Conservation (phyloP, 2,329 filamentous ascomycete species). For the Fusarium temperatum region DNA sequence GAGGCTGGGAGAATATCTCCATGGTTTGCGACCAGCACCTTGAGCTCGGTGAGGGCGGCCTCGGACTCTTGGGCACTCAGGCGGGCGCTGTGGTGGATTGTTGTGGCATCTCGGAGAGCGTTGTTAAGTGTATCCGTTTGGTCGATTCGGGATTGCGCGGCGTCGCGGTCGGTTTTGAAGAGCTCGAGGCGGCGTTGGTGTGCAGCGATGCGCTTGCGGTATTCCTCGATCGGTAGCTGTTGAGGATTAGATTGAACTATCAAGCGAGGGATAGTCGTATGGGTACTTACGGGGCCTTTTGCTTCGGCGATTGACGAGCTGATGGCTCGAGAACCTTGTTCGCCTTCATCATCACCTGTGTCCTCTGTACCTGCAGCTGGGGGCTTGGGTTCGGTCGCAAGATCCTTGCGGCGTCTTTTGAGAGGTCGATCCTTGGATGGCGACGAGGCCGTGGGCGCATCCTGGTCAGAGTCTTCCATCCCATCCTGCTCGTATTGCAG, state of each 20-base stretch:
- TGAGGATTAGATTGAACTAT: not conserved
- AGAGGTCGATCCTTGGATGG: not conserved
- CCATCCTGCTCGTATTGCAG: not conserved
- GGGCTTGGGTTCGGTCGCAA: not conserved
- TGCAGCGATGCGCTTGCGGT: not conserved
- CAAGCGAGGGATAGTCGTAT: fast-evolving
- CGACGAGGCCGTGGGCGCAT: not conserved
- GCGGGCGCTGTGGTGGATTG: not conserved
- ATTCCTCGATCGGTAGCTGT: not conserved
- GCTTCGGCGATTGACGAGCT: not conserved
- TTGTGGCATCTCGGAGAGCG: not conserved
- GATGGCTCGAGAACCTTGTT: not conserved
- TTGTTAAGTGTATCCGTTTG: not conserved
- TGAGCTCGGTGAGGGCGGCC: not conserved
- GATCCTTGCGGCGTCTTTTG: not conserved
- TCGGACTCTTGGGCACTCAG: not conserved
- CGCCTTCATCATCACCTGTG: not conserved
- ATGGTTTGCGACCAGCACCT: not conserved
- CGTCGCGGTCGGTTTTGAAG: not conserved
- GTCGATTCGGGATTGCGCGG: not conserved
- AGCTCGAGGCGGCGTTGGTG: not conserved
- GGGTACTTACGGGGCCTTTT: not conserved
- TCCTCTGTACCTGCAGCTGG: fast-evolving
- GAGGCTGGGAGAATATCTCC: not conserved
- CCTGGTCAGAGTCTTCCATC: not conserved